phyloP scores from a whole-genome alignment of 2,329 filamentous ascomycete species.

The Colletotrichum agaves region DNA sequence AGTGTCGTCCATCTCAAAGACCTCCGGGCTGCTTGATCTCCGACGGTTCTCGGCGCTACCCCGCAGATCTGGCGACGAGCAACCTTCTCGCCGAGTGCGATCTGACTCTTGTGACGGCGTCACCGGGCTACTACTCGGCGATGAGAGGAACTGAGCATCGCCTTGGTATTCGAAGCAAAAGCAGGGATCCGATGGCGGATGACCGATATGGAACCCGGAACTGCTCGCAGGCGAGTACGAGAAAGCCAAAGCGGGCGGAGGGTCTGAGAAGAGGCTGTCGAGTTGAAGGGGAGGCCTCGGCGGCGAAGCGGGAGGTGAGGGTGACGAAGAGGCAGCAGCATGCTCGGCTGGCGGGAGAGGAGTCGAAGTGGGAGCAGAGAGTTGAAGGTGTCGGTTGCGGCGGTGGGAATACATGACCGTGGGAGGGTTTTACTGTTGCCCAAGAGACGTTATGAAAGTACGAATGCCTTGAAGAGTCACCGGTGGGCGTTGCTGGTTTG shows the following conservation, averaged over 20 bases:
- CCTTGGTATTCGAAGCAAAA: neutral
- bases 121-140: neutral
- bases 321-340: neutral
- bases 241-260: neutral
- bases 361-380: neutral
- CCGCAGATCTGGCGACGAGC: no score
- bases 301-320: neutral
- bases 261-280: neutral
- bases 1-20: neutral
- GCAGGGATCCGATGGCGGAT: neutral
- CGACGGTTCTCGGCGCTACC: neutral
- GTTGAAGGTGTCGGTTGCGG: conserved; percentile 25
- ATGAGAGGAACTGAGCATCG: neutral
- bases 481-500: no score
- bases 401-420: conserved; percentile 8
- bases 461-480: no score
- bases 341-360: neutral
- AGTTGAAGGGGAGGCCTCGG: conserved; percentile 1
- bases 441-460: neutral
- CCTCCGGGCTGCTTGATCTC: neutral
- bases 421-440: neutral
- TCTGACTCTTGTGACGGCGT: neutral
- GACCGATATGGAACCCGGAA: neutral
- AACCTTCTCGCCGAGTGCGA: neutral
- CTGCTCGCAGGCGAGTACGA: neutral